Conservation (phyloP, 2,329 filamentous ascomycete genomes). For the Aspergillus niger region DNA sequence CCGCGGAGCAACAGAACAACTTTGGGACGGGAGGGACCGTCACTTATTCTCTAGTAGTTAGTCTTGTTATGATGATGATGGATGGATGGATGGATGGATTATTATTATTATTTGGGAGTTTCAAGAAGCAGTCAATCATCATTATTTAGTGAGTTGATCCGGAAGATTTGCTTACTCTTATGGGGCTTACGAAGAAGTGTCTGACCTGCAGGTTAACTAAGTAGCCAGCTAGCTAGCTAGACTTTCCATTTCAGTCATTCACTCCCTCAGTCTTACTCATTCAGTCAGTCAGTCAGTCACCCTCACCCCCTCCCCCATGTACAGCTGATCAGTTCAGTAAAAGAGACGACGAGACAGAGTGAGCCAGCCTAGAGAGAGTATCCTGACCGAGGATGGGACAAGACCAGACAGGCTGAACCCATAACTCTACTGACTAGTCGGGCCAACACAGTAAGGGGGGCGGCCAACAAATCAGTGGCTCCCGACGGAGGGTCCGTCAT, state of each 20-base stretch:
- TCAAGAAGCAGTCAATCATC: no score
- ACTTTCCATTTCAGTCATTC: no score
- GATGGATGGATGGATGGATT: no score
- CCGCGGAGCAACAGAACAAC: background rate
- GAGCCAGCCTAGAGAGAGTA: background rate
- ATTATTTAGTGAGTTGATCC: background rate
- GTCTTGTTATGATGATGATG: no score
- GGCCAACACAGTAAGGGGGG: constrained; percentile 25
- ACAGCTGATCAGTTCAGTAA: constrained; percentile 2
- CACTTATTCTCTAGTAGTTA: background rate
- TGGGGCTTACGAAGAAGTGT: background rate
- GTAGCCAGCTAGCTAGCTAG: no score
- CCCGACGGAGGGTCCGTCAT: constrained; percentile 21
- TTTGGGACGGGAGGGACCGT: constrained; percentile 1
- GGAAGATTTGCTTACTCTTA: background rate
- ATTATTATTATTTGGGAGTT: no score
- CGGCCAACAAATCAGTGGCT: constrained; percentile 30
- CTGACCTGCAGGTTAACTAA: background rate
- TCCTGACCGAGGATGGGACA: background rate
- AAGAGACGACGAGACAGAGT: no score
- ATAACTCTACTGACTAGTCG: background rate
- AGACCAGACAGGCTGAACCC: background rate
- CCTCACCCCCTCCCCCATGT: no score
- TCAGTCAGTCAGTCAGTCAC: no score
- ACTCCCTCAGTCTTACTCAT: no score